These are phyloP conservation scores for Zelopaecilomyces penicillatus DNA, from an alignment of 2,329 filamentous ascomycete genomes.

Conservation along the genomic window DNA sequence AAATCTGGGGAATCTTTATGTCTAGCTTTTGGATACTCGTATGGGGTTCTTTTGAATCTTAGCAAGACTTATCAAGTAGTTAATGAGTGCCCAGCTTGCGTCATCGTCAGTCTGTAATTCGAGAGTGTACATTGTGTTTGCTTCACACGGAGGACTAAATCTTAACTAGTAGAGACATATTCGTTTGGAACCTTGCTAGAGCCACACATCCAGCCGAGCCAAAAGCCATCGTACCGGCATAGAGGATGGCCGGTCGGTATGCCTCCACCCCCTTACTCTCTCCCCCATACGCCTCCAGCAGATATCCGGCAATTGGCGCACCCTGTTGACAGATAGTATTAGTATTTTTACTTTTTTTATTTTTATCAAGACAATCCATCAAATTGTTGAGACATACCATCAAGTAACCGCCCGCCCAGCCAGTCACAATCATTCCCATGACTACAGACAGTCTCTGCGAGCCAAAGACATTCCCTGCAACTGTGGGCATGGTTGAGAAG, in stretches of 20 bases:
- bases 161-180: slow-evolving; percentile 23
- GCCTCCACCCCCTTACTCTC: slow-evolving; percentile 37
- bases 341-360: neutral
- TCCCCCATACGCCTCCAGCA: slow-evolving; percentile 45
- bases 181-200: slow-evolving; percentile 33
- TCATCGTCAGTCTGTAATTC: too few relatives aligned
- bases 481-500: slow-evolving; percentile 53
- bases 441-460: slow-evolving; percentile 43
- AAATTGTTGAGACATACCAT: slow-evolving; percentile 29
- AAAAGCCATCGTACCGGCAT: slow-evolving; percentile 44
- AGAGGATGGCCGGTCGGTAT: slow-evolving; percentile 51
- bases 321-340: slow-evolving; percentile 24
- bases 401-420: slow-evolving; percentile 52
- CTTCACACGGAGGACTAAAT: slow-evolving; percentile 3
- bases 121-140: too few relatives aligned
- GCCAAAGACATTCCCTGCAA: slow-evolving; percentile 49
- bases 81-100: too few relatives aligned
- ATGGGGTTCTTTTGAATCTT: too few relatives aligned
- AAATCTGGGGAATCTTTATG: too few relatives aligned
- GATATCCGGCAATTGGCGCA: slow-evolving; percentile 49
- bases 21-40: too few relatives aligned
- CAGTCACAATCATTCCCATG: slow-evolving; percentile 52
- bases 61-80: too few relatives aligned
- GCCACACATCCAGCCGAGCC: slow-evolving; percentile 32
- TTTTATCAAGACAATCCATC: neutral